Percentiles rank a stretch among this genome's conserved stretches.
phyloP scores from a whole-genome alignment of 495 filamentous ascomycete species.

The Ramalina intermedia region DNA sequence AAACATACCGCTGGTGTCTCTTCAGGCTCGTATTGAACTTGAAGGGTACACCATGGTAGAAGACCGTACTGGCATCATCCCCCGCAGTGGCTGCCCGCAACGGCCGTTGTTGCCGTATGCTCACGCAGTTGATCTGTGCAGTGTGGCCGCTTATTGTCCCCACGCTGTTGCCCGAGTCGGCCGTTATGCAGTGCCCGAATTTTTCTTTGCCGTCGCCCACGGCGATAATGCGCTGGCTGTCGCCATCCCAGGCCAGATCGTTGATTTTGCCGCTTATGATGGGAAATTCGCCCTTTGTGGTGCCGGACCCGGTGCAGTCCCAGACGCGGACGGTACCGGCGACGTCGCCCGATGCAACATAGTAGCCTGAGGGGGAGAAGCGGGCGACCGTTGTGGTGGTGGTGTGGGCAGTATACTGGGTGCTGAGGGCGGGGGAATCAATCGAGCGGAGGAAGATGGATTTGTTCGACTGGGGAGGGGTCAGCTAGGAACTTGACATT shows the following conservation, averaged over 20 bases:
- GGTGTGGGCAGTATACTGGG: slow-evolving; percentile 86
- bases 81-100: slow-evolving; percentile 79
- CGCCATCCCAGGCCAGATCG: slow-evolving; percentile 94
- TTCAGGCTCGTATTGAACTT: slow-evolving; percentile 71
- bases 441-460: slow-evolving; percentile 89
- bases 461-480: slow-evolving; percentile 60
- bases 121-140: slow-evolving; percentile 77
- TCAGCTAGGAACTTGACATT: not conserved
- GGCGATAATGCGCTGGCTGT: slow-evolving; percentile 89
- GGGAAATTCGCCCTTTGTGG: slow-evolving; percentile 66
- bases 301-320: slow-evolving; percentile 50
- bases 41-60: slow-evolving; percentile 87
- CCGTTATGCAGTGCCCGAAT: slow-evolving; percentile 87
- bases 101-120: slow-evolving; percentile 78
- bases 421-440: slow-evolving; percentile 66
- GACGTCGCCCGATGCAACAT: slow-evolving; percentile 84
- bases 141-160: slow-evolving; percentile 88
- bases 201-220: slow-evolving; percentile 90
- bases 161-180: slow-evolving; percentile 89
- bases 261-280: slow-evolving; percentile 93
- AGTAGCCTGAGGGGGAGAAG: slow-evolving; percentile 90
- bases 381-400: slow-evolving; percentile 77
- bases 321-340: slow-evolving; percentile 76
- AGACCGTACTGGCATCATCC: slow-evolving; percentile 78
- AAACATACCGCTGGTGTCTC: slow-evolving; percentile 76